Conservation (phyloP, 2,329 filamentous ascomycete genomes). For the Venturia aucupariae region DNA sequence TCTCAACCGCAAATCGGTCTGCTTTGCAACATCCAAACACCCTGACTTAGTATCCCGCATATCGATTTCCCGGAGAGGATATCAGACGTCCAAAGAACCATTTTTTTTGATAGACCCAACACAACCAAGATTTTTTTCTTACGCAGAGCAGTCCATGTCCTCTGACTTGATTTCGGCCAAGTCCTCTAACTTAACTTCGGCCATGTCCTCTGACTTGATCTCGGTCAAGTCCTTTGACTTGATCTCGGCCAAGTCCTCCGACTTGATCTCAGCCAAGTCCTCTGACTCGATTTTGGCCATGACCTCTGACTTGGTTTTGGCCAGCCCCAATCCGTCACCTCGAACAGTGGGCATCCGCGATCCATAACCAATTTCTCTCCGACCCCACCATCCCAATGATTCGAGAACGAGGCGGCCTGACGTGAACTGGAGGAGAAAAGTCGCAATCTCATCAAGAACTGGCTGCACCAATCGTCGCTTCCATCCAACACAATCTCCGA, state of each 20-base stretch:
- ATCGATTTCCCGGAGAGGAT: neutral
- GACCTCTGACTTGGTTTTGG: neutral
- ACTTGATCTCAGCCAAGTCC: too few relatives aligned
- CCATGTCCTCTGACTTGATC: neutral
- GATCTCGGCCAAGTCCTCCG: too few relatives aligned
- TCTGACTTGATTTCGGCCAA: too few relatives aligned
- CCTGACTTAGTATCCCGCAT: neutral
- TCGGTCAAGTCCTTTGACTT: too few relatives aligned
- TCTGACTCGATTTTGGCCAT: too few relatives aligned
- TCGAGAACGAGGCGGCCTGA: neutral
- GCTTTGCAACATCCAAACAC: neutral
- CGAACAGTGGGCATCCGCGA: neutral
- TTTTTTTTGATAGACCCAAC: neutral
- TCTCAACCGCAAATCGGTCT: neutral
- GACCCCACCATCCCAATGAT: neutral
- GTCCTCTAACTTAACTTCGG: too few relatives aligned
- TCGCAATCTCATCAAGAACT: neutral
- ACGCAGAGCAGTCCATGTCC: neutral
- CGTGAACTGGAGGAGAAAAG: neutral
- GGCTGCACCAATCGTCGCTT: neutral
- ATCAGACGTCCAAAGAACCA: neutral
- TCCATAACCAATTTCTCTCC: neutral
- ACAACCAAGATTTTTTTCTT: neutral
- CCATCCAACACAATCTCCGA: slow-evolving; percentile 1
- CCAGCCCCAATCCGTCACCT: neutral